Base-by-base conservation (phyloP, 2,329 filamentous ascomycete species). In the Phoma sp. region DNA sequence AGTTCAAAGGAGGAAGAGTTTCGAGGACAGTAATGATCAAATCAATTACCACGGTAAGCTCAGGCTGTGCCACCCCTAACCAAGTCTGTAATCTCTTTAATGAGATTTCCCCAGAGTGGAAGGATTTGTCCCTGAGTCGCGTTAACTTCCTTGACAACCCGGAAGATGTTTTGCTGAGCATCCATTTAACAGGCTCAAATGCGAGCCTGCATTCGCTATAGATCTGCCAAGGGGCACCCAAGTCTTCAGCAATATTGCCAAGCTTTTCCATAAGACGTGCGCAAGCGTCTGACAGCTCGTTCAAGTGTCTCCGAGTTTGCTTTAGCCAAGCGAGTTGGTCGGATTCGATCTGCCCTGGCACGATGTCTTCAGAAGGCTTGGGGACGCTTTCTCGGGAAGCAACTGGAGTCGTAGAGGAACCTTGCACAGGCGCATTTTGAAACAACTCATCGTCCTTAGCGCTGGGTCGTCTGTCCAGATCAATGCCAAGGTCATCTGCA, bases 401-500 rank as follows among this genome's bases (percentile, higher is more conserved):
- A 6, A n/a, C 40, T n/a, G 56, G 22, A 3, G 44, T 22, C 15
- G 64, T 44, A 45, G 58, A 43, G 17, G 43, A 50, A 10, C 8
- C n/a, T 57, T 69, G 61, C 4, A 65, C 51, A 12, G 67, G 66
- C 6, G 68, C 70, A 27, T 58, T 50, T 9, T 51, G 50, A 29
- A 72, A 74, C n/a, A 51, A 29, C 22, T 62, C 49, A 15, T 74
- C 68, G 29, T 74, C 70, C 17, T 59, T 36, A 8, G 51, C 37
- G 9, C 49, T 65, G 15, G 68, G 68, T 19, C 43, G 56, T 10
- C 53, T 55, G 9, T 69, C 63, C 21, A 73, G 65, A 60, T 74
- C 70, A 9, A 73, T 44, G 21, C 71, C 71, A n/a, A 75, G 62
- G 40, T 74, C 67, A 57, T 74, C 69, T 12, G 73, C 74, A 13